Conservation (phyloP, 1,139 yeast genomes). For the Pichia terricola region DNA sequence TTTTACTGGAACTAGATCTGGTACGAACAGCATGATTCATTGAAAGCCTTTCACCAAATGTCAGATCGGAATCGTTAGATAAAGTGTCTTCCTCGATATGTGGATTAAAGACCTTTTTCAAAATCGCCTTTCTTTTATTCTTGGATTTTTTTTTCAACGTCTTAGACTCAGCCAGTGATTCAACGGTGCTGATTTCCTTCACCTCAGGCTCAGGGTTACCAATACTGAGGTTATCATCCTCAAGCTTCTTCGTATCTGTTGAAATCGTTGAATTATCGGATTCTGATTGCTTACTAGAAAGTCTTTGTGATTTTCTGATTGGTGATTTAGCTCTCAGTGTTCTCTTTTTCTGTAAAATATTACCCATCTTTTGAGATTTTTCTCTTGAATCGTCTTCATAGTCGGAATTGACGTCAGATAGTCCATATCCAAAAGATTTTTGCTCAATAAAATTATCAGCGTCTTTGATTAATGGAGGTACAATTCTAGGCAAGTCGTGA, state of each 20-base stretch:
- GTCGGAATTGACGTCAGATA: slow-evolving; percentile 8
- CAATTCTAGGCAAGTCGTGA: slow-evolving; percentile 11
- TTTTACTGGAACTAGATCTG: neutral
- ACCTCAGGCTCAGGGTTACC: no score
- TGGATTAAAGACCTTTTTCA: no score
- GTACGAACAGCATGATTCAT: no score
- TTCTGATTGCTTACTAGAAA: neutral
- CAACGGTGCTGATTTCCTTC: no score
- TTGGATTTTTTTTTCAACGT: no score
- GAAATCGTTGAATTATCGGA: no score
- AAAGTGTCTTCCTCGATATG: no score
- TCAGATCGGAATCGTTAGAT: no score
- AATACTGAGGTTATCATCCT: no score
- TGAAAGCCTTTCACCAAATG: no score
- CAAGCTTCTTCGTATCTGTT: neutral
- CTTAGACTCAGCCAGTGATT: no score
- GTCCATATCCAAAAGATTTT: neutral
- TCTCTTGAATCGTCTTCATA: slow-evolving; percentile 6
- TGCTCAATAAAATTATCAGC: slow-evolving; percentile 18
- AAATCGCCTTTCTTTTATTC: no score
- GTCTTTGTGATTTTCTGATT: neutral
- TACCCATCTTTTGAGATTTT: neutral
- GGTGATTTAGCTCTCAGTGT: neutral
- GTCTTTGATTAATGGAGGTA: slow-evolving; percentile 13
- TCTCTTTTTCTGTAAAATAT: neutral